A percentile compares a stretch with the other conserved stretches of the same genome.
Conservation (phyloP, 1,284 basidiomycete species). For the Austroboletus novae-zelandiae region DNA sequence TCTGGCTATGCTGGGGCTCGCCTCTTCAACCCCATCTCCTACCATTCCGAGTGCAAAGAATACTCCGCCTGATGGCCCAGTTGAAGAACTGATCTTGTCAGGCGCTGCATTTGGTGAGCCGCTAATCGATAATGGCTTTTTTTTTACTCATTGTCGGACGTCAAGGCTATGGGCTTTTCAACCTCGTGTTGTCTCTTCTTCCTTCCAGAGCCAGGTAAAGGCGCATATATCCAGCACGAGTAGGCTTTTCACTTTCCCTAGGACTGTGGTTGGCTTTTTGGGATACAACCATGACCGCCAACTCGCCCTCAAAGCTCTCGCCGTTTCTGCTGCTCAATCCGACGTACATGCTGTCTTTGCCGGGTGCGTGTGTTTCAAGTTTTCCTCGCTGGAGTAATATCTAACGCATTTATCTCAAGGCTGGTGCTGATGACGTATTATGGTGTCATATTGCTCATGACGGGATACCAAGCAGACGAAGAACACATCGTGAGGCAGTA, state of each 20-base stretch:
- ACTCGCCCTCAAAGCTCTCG: conserved; percentile 63
- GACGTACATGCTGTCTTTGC: conserved; percentile 76
- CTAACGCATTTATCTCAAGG: conserved; percentile 32
- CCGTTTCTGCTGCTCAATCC: conserved; percentile 58
- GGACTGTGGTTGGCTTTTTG: conserved; percentile 67
- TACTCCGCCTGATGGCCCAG: conserved; percentile 45
- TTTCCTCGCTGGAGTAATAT: neutral
- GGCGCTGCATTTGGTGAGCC: conserved; percentile 70
- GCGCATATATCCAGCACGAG: neutral
- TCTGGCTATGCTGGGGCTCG: conserved; percentile 35
- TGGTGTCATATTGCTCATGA: conserved; percentile 63
- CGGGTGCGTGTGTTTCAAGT: conserved; percentile 43
- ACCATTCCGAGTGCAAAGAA: conserved; percentile 13
- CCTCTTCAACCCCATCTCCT: conserved; percentile 20
- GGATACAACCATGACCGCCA: conserved; percentile 71
- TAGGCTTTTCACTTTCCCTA: conserved; percentile 23
- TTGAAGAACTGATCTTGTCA: conserved; percentile 69
- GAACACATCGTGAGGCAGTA: conserved; percentile 61
- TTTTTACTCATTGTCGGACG: neutral
- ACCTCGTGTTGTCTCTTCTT: conserved; percentile 72
- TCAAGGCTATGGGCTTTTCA: conserved; percentile 67
- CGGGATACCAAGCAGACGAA: conserved; percentile 75
- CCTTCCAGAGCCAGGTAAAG: conserved; percentile 66
- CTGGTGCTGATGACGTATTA: conserved; percentile 78
- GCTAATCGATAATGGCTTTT: neutral